Evolutionary conservation across 192 early-diverging fungal genomes (phyloP).

Genomic region (Coemansia sp.): DNA sequence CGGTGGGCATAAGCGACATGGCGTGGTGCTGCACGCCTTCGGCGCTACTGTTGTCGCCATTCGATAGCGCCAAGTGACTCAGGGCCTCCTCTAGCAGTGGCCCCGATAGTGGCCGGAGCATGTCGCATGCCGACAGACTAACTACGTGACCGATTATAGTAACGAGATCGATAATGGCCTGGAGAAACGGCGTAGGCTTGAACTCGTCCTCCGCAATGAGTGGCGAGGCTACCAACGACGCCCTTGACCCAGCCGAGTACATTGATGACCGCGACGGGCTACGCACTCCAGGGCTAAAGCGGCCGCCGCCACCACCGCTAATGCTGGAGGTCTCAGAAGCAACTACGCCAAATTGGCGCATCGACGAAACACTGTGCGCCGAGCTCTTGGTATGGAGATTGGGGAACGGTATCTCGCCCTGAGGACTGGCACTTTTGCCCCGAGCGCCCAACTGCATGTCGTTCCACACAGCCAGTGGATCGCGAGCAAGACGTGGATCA

Average conservation of each 20-base stretch:
- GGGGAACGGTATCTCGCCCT: conserved; percentile 14
- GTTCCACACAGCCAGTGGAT: neutral
- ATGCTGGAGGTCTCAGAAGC: conserved; percentile 1
- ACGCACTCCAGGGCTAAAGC: conserved; percentile 7
- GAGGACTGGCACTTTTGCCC: neutral
- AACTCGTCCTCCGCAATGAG: conserved; percentile 49
- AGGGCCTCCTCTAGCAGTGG: conserved; percentile 20
- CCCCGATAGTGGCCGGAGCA: conserved; percentile 37
- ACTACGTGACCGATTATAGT: conserved; percentile 38
- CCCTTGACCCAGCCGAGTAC: conserved; percentile 19
- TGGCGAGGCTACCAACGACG: conserved; percentile 20
- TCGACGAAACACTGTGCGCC: conserved; percentile 7
- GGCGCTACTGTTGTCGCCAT: neutral
- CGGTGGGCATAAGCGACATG: conserved; percentile 26
- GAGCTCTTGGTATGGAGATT: conserved; percentile 6
- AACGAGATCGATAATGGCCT: conserved; percentile 38
- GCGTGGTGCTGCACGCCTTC: conserved; percentile 21
- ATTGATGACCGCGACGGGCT: conserved; percentile 25
- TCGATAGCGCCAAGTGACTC: neutral
- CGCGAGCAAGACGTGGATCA: neutral
- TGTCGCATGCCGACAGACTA: conserved; percentile 18
- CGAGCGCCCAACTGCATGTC: neutral
- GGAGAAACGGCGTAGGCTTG: conserved; percentile 42
- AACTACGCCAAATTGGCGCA: neutral
- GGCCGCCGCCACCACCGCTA: neutral